Conservation (phyloP, 2,329 filamentous ascomycete species). For the Immersiporthe knoxdaviesiana region DNA sequence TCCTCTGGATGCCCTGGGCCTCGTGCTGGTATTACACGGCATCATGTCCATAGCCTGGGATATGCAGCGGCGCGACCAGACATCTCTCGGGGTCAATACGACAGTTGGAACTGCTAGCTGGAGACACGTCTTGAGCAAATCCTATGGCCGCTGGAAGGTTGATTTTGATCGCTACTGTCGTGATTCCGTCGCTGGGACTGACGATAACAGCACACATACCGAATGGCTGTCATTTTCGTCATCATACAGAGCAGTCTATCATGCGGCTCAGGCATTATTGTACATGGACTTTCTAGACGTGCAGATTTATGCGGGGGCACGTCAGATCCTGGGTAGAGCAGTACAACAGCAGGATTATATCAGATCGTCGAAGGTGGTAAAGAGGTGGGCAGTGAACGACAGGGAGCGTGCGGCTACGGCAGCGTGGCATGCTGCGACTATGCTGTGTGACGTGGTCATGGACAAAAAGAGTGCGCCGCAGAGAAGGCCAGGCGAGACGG, state of each 20-base stretch:
- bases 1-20: conserved; percentile 54
- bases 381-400: conserved; percentile 48
- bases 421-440: conserved; percentile 56
- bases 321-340: conserved; percentile 60
- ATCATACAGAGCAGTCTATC: conserved; percentile 59
- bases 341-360: conserved; percentile 55
- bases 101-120: conserved; percentile 40
- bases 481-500: not conserved
- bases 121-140: conserved; percentile 54
- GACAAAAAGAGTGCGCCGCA: not conserved
- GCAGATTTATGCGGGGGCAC: conserved; percentile 63
- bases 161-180: conserved; percentile 59
- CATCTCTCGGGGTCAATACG: conserved; percentile 52
- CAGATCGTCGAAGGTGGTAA: conserved; percentile 54
- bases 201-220: conserved; percentile 29
- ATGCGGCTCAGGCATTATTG: conserved; percentile 59
- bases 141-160: conserved; percentile 60
- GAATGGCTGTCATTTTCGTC: conserved; percentile 53
- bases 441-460: conserved; percentile 50
- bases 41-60: conserved; percentile 67
- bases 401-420: conserved; percentile 45
- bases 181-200: conserved; percentile 32
- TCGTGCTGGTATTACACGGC: conserved; percentile 60
- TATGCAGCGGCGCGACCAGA: conserved; percentile 64
- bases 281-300: conserved; percentile 63